Conservation (phyloP, 768 basidiomycete species). For the Cantharellus cinnabarinus region DNA sequence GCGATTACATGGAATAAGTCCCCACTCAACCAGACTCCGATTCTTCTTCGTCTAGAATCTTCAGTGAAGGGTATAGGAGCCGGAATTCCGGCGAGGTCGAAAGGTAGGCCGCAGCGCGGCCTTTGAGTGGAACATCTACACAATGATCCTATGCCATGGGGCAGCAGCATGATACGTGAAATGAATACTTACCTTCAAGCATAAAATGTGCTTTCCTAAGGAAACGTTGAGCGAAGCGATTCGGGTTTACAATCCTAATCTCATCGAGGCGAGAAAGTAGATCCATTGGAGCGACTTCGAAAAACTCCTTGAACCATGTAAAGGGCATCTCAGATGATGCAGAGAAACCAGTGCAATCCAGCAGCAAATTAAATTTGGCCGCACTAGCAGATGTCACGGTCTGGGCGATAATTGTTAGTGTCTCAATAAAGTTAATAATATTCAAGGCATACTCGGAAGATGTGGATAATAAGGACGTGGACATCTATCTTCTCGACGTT, state of each 20-base stretch:
- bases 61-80: not conserved
- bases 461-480: constrained; percentile 55
- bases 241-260: constrained; percentile 55
- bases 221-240: constrained; percentile 48
- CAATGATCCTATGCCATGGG: no score
- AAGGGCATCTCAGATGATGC: constrained; percentile 58
- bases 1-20: no score
- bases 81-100: not conserved
- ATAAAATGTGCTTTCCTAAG: constrained; percentile 60
- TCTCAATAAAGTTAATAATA: not conserved
- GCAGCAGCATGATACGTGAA: not conserved
- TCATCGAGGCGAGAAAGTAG: constrained; percentile 39
- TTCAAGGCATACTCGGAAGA: constrained; percentile 35
- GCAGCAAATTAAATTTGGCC: constrained; percentile 44
- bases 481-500: constrained; percentile 66
- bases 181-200: constrained; percentile 23
- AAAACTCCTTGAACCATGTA: constrained; percentile 61
- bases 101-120: no score
- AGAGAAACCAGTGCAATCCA: constrained; percentile 67
- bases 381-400: constrained; percentile 30
- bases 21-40: not conserved
- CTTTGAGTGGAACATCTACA: no score
- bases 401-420: constrained; percentile 16
- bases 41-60: not conserved
- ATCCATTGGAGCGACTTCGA: constrained; percentile 53